Evolutionary conservation across 768 basidiomycete species (phyloP).

Genomic region (Clitopilus hobsonii): DNA sequence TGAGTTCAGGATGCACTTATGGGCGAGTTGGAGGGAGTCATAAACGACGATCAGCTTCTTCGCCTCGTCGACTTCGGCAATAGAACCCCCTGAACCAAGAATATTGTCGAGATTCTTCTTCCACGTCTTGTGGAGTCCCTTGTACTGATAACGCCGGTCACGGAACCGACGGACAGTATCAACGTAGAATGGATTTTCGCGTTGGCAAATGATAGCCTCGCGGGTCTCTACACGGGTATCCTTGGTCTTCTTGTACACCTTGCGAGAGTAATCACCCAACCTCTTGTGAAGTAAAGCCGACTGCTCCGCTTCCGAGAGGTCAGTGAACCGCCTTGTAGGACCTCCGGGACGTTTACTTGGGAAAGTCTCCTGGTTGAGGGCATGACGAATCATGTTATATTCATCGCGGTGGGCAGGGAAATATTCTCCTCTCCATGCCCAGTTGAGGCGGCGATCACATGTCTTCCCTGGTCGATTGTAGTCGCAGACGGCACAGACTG

Average conservation of each 20-base stretch:
- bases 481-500: constrained; percentile 96
- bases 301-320: constrained; percentile 82
- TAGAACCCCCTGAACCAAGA: constrained; percentile 58
- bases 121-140: constrained; percentile 97
- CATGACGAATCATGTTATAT: constrained; percentile 98
- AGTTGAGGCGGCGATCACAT: constrained; percentile 89
- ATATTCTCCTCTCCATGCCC: constrained; percentile 99
- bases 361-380: constrained; percentile 91
- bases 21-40: constrained; percentile 96
- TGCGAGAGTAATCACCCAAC: constrained; percentile 95
- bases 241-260: constrained; percentile 98
- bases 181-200: constrained; percentile 98
- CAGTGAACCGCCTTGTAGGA: constrained; percentile 75
- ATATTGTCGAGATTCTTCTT: constrained; percentile 93
- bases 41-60: constrained; percentile 99
- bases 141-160: constrained; percentile 98
- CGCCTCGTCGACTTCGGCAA: constrained; percentile 91
- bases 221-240: constrained; percentile 94
- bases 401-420: constrained; percentile 98
- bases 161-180: constrained; percentile 97
- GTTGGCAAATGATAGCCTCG: constrained; percentile 93
- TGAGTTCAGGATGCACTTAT: constrained; percentile 99
- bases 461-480: constrained; percentile 94
- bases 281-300: constrained; percentile 93
- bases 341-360: constrained; percentile 73